Conservation (phyloP, 2,329 filamentous ascomycete species). For the Colletotrichum horii region DNA sequence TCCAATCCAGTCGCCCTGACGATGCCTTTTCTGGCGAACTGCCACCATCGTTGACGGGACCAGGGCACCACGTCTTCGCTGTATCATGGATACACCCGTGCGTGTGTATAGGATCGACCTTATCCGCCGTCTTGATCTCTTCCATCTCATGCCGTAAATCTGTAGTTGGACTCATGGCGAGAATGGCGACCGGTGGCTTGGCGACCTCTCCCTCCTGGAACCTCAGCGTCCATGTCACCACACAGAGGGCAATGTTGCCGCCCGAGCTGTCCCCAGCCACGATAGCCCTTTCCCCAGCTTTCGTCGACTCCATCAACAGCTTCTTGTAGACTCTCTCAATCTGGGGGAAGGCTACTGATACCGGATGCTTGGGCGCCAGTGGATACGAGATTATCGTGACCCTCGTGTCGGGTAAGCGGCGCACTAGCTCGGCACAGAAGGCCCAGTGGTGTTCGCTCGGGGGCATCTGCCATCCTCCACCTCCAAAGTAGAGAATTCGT, state of each 20-base stretch:
- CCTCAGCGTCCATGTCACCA: constrained; percentile 38
- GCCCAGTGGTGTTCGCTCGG: constrained; percentile 58
- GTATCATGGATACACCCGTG: constrained; percentile 25
- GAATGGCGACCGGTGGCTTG: constrained; percentile 37
- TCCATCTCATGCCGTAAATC: constrained; percentile 29
- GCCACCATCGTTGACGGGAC: background rate
- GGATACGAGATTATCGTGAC: constrained; percentile 58
- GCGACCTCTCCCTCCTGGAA: constrained; percentile 31
- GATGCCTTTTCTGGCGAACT: background rate
- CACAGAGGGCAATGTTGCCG: constrained; percentile 53
- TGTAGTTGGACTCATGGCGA: constrained; percentile 51
- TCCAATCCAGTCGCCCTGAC: constrained; percentile 20
- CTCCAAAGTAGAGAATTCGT: constrained; percentile 58
- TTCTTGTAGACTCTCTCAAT: constrained; percentile 49
- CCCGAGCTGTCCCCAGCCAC: constrained; percentile 62
- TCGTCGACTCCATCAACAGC: constrained; percentile 41
- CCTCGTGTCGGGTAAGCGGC: constrained; percentile 40
- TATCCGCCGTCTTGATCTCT: constrained; percentile 22
- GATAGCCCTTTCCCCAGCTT: constrained; percentile 45
- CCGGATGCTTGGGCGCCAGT: constrained; percentile 57
- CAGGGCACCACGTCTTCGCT: constrained; percentile 28
- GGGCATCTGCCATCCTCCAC: constrained; percentile 60
- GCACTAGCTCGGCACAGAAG: constrained; percentile 49
- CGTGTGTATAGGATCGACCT: constrained; percentile 29
- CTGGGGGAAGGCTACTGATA: constrained; percentile 50